Evolutionary conservation across 2,329 filamentous ascomycete species (phyloP).

Genomic region (Albophoma yamanashiensis): DNA sequence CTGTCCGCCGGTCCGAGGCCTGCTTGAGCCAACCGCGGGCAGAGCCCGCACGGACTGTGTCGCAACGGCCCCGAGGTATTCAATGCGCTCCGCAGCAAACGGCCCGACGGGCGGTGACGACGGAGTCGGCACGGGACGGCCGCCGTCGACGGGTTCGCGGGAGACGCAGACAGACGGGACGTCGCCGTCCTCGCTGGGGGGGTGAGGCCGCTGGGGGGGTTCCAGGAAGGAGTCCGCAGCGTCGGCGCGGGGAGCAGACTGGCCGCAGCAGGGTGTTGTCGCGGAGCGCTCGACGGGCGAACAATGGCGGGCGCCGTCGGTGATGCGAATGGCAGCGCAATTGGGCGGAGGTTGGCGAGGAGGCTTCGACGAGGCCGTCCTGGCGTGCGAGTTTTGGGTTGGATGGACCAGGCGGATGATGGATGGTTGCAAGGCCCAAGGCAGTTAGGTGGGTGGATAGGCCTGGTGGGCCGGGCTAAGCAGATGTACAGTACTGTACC

Average conservation of each 20-base stretch:
- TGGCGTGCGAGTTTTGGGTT: slow-evolving; percentile 1
- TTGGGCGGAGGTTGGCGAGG: not conserved
- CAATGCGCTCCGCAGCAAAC: not conserved
- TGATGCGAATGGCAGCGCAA: not conserved
- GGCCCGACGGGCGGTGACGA: not conserved
- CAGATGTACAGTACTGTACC: not conserved
- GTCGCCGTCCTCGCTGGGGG: not conserved
- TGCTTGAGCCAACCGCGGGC: not conserved
- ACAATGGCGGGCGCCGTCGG: not conserved
- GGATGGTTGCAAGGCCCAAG: not conserved
- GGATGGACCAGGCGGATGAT: not conserved
- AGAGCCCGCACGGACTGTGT: not conserved
- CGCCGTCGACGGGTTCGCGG: not conserved
- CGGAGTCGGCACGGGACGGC: not conserved
- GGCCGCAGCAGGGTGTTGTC: not conserved
- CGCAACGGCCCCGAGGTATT: not conserved
- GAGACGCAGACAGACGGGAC: not conserved
- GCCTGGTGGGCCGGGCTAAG: slow-evolving; percentile 4
- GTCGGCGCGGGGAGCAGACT: not conserved
- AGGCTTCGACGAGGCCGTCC: not conserved
- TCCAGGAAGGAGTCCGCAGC: not conserved
- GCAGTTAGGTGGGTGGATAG: not conserved
- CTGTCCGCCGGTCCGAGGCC: not conserved
- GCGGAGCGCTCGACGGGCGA: not conserved
- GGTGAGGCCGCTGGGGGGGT: no score